A percentile compares a stretch with the other conserved stretches of the same genome.
Evolutionary conservation across 768 basidiomycete species (phyloP).

Genomic region (Lactarius sanguifluus): DNA sequence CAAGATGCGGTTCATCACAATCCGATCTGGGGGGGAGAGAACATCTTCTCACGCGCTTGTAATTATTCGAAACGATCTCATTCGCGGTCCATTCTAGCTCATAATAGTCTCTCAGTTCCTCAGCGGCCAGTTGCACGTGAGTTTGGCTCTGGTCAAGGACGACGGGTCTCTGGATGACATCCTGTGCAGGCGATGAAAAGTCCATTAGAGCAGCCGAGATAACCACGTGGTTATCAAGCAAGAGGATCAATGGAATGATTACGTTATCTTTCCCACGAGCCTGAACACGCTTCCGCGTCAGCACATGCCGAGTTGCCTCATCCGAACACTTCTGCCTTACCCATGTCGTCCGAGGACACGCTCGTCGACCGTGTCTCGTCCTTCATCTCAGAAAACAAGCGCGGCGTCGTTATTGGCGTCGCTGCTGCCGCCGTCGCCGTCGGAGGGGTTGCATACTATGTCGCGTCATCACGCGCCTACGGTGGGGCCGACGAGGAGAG

Average conservation of each 20-base stretch:
- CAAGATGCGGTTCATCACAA: conserved; percentile 5
- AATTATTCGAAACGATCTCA: conserved; percentile 60
- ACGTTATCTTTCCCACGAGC: conserved; percentile 16
- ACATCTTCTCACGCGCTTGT: conserved; percentile 58
- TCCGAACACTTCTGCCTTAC: not conserved
- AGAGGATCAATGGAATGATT: not conserved
- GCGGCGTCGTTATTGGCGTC: conserved; percentile 67
- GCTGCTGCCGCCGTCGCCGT: conserved; percentile 70
- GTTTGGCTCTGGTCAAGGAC: conserved; percentile 45
- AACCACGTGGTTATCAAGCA: conserved; percentile 17
- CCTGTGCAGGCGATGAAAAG: conserved; percentile 61
- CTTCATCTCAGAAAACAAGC: conserved; percentile 77
- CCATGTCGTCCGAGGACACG: conserved; percentile 37
- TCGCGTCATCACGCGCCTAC: conserved; percentile 51
- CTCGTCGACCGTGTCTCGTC: conserved; percentile 63
- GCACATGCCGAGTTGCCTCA: not conserved
- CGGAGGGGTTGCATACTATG: conserved; percentile 76
- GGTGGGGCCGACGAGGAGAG: conserved; percentile 32
- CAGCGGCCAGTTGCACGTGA: conserved; percentile 33
- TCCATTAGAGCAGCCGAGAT: conserved; percentile 26
- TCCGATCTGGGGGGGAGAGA: not conserved
- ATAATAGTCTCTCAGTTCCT: conserved; percentile 63
- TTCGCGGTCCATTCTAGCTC: conserved; percentile 68
- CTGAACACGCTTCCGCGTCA: not conserved
- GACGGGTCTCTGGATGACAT: conserved; percentile 58